Conservation (phyloP, 108 stramenopile genomes). For the Cylindrotheca closterium region DNA sequence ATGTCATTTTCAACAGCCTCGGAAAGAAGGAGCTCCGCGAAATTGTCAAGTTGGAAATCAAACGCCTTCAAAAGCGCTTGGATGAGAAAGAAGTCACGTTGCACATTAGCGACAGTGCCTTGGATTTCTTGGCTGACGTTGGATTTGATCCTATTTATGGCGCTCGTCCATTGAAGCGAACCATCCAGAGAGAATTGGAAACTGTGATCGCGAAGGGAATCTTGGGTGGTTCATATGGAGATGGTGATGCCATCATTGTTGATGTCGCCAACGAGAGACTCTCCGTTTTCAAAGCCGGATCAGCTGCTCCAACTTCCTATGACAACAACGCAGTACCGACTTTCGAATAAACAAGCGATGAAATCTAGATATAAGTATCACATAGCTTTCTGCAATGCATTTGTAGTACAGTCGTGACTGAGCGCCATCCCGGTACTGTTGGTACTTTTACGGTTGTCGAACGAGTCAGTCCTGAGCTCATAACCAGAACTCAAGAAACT, state of each 20-base stretch:
- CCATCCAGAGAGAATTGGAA: slow-evolving; percentile 95
- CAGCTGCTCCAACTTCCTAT: slow-evolving; percentile 1
- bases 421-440: too few species aligned
- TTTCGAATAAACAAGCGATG: not conserved
- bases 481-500: too few species aligned
- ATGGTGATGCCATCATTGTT: slow-evolving; percentile 80
- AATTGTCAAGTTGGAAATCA: slow-evolving; percentile 84
- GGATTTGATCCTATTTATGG: slow-evolving; percentile 97
- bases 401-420: too few species aligned
- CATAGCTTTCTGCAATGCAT: too few species aligned
- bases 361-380: too few species aligned
- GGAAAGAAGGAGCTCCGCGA: slow-evolving; percentile 76
- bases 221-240: slow-evolving; percentile 67
- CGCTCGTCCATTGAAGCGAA: slow-evolving; percentile 95
- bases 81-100: slow-evolving; percentile 70
- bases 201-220: slow-evolving; percentile 89
- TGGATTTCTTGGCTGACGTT: slow-evolving; percentile 76
- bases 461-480: too few species aligned
- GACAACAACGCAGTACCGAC: slow-evolving; percentile 1
- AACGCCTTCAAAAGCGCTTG: slow-evolving; percentile 69
- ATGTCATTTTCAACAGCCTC: slow-evolving; percentile 96
- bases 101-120: slow-evolving; percentile 62
- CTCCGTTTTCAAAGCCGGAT: slow-evolving; percentile 18
- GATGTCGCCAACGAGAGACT: slow-evolving; percentile 33
- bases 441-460: too few species aligned